These are phyloP conservation scores for Schizonepeta tenuifolia DNA, from an alignment of 257 asterid species.

Conservation along the genomic window DNA sequence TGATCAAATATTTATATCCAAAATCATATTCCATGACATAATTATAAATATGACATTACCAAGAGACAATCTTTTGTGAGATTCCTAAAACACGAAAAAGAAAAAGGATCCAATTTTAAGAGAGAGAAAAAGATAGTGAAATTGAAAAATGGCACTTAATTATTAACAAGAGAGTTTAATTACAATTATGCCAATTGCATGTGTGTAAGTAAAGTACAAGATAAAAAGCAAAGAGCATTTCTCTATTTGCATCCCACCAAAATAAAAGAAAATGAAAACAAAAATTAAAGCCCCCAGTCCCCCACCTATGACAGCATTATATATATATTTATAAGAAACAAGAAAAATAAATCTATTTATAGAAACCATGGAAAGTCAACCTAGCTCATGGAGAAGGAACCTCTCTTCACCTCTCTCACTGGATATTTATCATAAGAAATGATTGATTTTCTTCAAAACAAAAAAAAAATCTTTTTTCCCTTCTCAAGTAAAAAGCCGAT, in stretches of 20 bases:
- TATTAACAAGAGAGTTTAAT: constrained; percentile 53
- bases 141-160: constrained; percentile 41
- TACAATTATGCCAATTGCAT: constrained; percentile 54
- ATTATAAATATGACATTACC: too few species aligned
- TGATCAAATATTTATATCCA: too few species aligned
- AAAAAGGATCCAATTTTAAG: background rate
- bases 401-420: constrained; percentile 30
- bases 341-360: background rate
- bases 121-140: background rate
- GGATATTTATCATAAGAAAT: constrained; percentile 24
- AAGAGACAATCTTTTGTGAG: too few species aligned
- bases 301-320: constrained; percentile 11
- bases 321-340: constrained; percentile 6
- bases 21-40: too few species aligned
- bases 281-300: background rate
- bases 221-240: constrained; percentile 34
- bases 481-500: background rate
- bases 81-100: too few species aligned
- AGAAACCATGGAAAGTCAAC: constrained; percentile 28
- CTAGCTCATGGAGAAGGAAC: constrained; percentile 26
- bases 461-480: background rate
- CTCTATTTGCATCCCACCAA: constrained; percentile 29
- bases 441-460: background rate
- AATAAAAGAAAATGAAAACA: background rate
- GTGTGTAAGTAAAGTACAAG: constrained; percentile 34